Evolutionary conservation across 1,139 yeast genomes (phyloP), one percentile per base, ranked within the genome.

Genomic region (Sugiyamaella novakii): DNA sequence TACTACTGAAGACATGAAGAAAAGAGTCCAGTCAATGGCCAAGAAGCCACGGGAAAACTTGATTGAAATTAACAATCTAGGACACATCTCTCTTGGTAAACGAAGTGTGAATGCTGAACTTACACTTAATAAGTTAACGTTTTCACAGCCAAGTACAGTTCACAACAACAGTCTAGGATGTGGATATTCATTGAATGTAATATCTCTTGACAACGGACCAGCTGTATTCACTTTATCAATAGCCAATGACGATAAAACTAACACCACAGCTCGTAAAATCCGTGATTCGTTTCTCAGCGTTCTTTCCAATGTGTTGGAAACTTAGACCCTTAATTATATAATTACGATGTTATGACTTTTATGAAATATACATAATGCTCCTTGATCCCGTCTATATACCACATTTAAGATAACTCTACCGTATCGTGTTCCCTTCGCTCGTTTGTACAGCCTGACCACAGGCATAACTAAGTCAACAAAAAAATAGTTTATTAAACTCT

Each of bases 11-110:
- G 44, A 41, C 12, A 41, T 41, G 29, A 41, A 41, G 19, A 41
- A 41, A 14, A 10, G 37, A 3, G 22, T 41, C 7, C 44, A 41
- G 22, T 41, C 44, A 2, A 33, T 41, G 44, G 17, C 37, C 19
- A 41, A 14, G 2, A 37, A 36, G 15, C 49, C 40, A 4, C 48
- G 60, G 17, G 36, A 49, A n/a, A 45, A 45, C n/a, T 28, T 54
- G 2, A 53, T 46, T 8, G 61, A 58, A 40, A 34, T 58, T 3
- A 56, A 60, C 21, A 56, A 58, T 46, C 53, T 58, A n/a, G 61
- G 61, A 22, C 46, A 51, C 5, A 46, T 49, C 14, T 41, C 53
- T 44, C 10, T 47, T 8, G 44, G 36, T 11, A 15, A 27, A 30
- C 3, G 37, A 19, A 22, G 12, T 21, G n/a, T 12, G 7, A 15